A percentile compares a stretch with the other conserved stretches of the same genome.
Conservation (phyloP, 1,284 basidiomycete genomes). For the Cryptococcus sp. region DNA sequence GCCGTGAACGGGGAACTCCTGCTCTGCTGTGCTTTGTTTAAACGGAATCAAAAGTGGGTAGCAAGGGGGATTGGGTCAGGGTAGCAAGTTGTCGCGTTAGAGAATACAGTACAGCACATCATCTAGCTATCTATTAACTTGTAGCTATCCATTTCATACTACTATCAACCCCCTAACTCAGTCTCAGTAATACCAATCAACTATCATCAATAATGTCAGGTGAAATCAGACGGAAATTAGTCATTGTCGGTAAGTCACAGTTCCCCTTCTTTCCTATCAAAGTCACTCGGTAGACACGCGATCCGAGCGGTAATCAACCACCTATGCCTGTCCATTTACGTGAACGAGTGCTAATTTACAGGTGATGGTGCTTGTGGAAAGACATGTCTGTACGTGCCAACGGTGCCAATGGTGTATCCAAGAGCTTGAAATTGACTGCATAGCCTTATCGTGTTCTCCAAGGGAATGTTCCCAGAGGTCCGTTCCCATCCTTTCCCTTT, state of each 20-base stretch:
- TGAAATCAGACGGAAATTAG: slow-evolving; percentile 42
- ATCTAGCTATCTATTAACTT: too few species aligned
- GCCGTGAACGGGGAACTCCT: too few species aligned
- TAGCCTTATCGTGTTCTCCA: slow-evolving; percentile 55
- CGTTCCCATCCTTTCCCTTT: slow-evolving; percentile 20
- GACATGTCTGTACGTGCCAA: slow-evolving; percentile 51
- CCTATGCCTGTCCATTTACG: too few species aligned
- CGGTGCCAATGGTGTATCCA: not conserved
- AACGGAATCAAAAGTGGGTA: too few species aligned
- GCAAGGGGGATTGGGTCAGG: too few species aligned
- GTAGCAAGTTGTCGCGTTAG: too few species aligned
- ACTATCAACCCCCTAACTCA: not conserved
- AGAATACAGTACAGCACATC: too few species aligned
- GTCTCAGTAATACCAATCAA: not conserved
- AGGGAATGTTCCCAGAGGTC: slow-evolving; percentile 91
- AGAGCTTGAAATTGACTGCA: slow-evolving; percentile 3
- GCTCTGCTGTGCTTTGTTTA: too few species aligned
- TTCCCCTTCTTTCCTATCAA: not conserved
- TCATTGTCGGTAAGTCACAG: slow-evolving; percentile 39
- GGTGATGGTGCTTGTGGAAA: slow-evolving; percentile 55
- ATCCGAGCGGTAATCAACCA: not conserved
- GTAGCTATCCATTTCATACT: too few species aligned
- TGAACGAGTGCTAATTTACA: slow-evolving; percentile 8
- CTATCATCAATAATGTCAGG: slow-evolving; percentile 15
- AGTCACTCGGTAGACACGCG: too few species aligned